Evolutionary conservation across 108 stramenopile species (phyloP), one percentile per base, ranked within the genome.

Genomic region (Cyclostephanos invisitatus): DNA sequence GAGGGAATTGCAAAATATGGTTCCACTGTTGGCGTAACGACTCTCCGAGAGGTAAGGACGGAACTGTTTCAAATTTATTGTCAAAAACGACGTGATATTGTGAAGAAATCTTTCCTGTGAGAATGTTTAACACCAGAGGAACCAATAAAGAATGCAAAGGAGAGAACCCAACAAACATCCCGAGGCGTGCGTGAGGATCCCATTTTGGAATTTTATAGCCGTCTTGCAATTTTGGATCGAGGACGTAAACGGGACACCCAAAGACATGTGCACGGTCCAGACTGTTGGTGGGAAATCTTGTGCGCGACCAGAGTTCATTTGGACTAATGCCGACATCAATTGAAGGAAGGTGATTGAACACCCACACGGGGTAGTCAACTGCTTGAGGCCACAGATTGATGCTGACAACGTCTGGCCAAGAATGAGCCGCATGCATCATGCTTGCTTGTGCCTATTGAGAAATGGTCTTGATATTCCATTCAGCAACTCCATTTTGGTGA

Each of bases 401-500:
- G 36, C 5, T 84, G 87, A 83, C 84, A 85, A 7, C 14, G 32
- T 4, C 2, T 32, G 2, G 32, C 32, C 32, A 32, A 32, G n/a
- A 42, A 46, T 85, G 83, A 18, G 81, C 32, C 0, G 46, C 20
- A 35, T 87, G 87, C 18, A 83, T 18, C 72, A 88, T 59, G 65
- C 82, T 79, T 0, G 84, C 57, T 7, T 79, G 56, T 36, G 87
- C 84, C 70, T 18, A 69, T 18, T 54, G 27, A 12, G 64, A 22
- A 5, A 84, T 62, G 0, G 77, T 85, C 49, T 65, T 70, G 21
- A 84, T 73, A 51, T 72, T 72, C 0, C 80, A 48, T 29, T 88
- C 87, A 0, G 84, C 82, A 15, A 69, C 57, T 9, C 79, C 75
- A 72, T 87, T 87, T 48, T 87, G 86, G 63, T 87, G 86, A 28